Base-by-base conservation (phyloP, 805 yeast genomes). In the Cyberlindnera mrakii region DNA sequence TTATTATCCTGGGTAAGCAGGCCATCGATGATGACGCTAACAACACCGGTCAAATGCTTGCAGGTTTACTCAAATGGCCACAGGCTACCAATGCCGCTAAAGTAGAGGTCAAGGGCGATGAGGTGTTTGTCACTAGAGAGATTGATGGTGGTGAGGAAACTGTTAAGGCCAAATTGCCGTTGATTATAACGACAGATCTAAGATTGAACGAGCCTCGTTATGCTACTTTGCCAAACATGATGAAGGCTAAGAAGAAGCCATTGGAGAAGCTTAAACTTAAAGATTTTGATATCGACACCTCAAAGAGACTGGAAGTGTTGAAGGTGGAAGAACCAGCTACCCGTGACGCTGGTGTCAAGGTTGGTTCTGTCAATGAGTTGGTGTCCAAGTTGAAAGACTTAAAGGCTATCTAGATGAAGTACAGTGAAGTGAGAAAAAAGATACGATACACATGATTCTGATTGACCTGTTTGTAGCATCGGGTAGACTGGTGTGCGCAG, bases 231-330 rank as follows among this genome's bases (percentile, higher is more conserved):
- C 97, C 96, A 47, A 93, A 91, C 64, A 78, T 90, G 70, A 93
- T 93, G 98, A 93, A 93, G 72, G 98, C 98, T 43, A 93, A 93
- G 73, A 90, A 90, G 78, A 90, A 88, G 73, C 96, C 96, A 4
- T 72, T 90, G 62, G 87, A 80, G 72, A 78, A 58, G 63, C 77
- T 64, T 66, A 75, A 68, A 63, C 65, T 81, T 17, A 69, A 59
- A n/a, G 95, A 85, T 54, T 75, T 86, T 47, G 53, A 82, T n/a
- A 73, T 84, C 30, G 85, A 82, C 35, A 59, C 79, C 10, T 63
- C 75, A 29, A 74, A 77, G 31, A 77, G 91, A 55, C 66, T 90
- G 47, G 80, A 85, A 59, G 71, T 80, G 3, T 58, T 86, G 45
- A 77, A 80, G 59, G 82, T 93, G 14, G 80, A 80, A 53, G 97